Evolutionary conservation across 805 yeast species (phyloP).

Genomic region (Teunomyces cretensis): DNA sequence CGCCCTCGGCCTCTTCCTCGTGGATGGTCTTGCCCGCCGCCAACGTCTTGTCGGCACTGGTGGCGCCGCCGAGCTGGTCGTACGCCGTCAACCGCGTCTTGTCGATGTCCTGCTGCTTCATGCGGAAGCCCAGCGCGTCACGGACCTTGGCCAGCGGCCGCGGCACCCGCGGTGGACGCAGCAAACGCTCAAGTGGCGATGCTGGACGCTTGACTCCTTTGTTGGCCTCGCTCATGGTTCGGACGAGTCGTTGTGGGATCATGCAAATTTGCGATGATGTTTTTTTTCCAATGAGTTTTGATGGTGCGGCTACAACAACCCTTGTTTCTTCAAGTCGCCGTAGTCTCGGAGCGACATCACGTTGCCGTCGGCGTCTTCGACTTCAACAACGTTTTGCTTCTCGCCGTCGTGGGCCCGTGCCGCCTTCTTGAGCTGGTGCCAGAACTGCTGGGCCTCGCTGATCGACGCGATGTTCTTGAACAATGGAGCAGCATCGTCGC

Average conservation of each 20-base stretch:
- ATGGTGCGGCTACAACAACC: conserved; percentile 72
- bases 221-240: not conserved
- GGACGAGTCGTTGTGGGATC: not conserved
- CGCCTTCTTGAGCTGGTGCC: conserved; percentile 46
- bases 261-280: too few relatives aligned
- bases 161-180: not conserved
- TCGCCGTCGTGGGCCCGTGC: conserved; percentile 37
- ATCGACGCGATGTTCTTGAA: conserved; percentile 69
- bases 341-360: conserved; percentile 84
- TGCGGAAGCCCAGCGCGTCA: conserved; percentile 49
- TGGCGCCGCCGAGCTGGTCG: conserved; percentile 39
- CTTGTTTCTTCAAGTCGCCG: conserved; percentile 84
- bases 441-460: conserved; percentile 63
- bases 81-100: conserved; percentile 42
- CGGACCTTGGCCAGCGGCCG: conserved; percentile 11
- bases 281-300: too few relatives aligned
- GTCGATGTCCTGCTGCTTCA: conserved; percentile 45
- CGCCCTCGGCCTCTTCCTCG: conserved; percentile 61
- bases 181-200: not conserved
- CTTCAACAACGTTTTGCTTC: conserved; percentile 63
- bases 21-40: conserved; percentile 35
- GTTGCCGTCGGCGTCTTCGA: conserved; percentile 92
- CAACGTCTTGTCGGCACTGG: conserved; percentile 16
- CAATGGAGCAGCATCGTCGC: conserved; percentile 38
- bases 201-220: conserved; percentile 2